These are phyloP conservation scores for Exophiala sp. DNA, from an alignment of 2,329 filamentous ascomycete genomes.

Conservation along the genomic window DNA sequence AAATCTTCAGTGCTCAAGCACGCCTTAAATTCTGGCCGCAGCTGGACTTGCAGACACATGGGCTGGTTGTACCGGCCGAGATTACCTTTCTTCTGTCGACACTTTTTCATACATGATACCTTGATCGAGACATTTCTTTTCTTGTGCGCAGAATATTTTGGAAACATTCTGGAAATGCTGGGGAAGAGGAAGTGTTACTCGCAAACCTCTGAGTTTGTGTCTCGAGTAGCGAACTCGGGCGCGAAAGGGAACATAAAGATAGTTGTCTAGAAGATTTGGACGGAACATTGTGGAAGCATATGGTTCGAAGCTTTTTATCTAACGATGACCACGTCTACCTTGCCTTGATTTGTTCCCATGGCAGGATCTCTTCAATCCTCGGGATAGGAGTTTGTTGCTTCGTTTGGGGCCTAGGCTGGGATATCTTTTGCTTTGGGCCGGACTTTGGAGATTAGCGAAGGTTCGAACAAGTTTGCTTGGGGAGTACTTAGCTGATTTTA, in stretches of 20 bases:
- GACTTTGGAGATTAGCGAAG: no score
- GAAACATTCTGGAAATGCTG: slow-evolving; percentile 22
- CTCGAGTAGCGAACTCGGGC: background rate
- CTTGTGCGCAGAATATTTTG: background rate
- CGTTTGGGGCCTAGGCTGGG: no score
- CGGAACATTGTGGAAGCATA: background rate
- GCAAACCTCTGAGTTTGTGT: background rate
- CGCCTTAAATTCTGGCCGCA: slow-evolving; percentile 9
- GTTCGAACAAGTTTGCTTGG: no score
- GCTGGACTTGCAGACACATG: slow-evolving; percentile 18
- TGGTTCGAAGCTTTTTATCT: slow-evolving; percentile 10
- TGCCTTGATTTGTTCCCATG: background rate
- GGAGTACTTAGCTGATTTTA: background rate
- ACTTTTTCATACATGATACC: background rate
- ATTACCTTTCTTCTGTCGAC: slow-evolving; percentile 3
- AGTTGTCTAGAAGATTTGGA: background rate
- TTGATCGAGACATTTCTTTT: background rate
- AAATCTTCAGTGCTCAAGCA: slow-evolving; percentile 1
- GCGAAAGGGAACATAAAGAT: background rate
- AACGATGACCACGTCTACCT: slow-evolving; percentile 20
- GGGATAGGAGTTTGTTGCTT: background rate
- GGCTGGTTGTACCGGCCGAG: slow-evolving; percentile 9
- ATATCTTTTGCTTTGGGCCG: no score
- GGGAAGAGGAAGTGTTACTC: background rate
- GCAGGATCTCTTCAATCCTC: background rate